Conservation (phyloP, 2,329 filamentous ascomycete species). For the Sporothrix dimorphospora region DNA sequence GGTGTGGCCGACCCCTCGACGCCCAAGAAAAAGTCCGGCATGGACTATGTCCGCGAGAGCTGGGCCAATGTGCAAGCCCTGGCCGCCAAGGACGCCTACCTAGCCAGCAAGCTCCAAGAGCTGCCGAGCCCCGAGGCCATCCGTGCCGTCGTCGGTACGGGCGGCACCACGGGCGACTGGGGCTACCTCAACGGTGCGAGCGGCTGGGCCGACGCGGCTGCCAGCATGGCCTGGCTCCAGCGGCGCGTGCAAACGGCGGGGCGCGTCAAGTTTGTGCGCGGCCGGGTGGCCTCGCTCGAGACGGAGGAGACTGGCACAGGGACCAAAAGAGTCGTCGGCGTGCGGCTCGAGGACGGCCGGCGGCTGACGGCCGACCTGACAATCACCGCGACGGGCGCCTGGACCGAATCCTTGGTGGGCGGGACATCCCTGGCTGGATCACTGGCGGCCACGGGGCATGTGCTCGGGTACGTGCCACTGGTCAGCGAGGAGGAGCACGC, state of each 20-base stretch:
- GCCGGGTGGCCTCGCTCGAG: slow-evolving; percentile 50
- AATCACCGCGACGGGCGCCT: slow-evolving; percentile 83
- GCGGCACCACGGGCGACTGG: slow-evolving; percentile 60
- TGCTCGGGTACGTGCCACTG: slow-evolving; percentile 76
- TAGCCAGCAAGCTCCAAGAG: slow-evolving; percentile 41
- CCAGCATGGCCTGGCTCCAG: slow-evolving; percentile 67
- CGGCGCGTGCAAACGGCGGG: slow-evolving; percentile 56
- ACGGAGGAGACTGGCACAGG: not conserved
- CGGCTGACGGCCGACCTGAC: slow-evolving; percentile 62
- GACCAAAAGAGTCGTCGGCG: slow-evolving; percentile 58
- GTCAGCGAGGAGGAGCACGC: slow-evolving; percentile 68
- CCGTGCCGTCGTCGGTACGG: slow-evolving; percentile 49
- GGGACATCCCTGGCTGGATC: slow-evolving; percentile 56
- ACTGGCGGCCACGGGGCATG: slow-evolving; percentile 80
- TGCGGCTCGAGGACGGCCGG: slow-evolving; percentile 44
- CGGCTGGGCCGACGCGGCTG: slow-evolving; percentile 81
- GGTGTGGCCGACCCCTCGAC: not conserved
- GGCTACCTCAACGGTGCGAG: slow-evolving; percentile 75
- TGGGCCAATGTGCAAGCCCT: slow-evolving; percentile 63
- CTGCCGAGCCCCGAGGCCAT: slow-evolving; percentile 53
- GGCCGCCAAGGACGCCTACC: slow-evolving; percentile 44
- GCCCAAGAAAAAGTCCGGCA: slow-evolving; percentile 48
- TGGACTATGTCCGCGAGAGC: slow-evolving; percentile 63
- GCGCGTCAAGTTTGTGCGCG: slow-evolving; percentile 60
- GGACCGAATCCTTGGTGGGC: slow-evolving; percentile 64